Conservation (phyloP, 2,329 filamentous ascomycete species). For the Bisporella sp. region DNA sequence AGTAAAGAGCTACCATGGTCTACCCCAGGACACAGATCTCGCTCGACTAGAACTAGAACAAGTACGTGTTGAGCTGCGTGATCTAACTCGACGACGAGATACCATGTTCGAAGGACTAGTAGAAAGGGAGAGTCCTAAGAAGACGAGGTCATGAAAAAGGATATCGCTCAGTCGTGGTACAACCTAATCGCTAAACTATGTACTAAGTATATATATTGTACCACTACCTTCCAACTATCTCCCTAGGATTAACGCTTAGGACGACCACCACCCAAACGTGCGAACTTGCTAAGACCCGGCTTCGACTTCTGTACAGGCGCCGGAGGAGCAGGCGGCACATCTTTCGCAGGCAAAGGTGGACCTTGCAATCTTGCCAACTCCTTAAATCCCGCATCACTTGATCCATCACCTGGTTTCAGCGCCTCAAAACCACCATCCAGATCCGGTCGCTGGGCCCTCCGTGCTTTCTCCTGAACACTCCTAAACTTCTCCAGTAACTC, state of each 20-base stretch:
- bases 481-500: constrained; percentile 95
- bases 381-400: constrained; percentile 31
- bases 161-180: too few species aligned
- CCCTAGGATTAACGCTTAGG: constrained; percentile 38
- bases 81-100: constrained; percentile 58
- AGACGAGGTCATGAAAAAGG: constrained; percentile 23
- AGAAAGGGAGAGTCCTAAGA: constrained; percentile 49
- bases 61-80: constrained; percentile 56
- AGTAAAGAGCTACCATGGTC: constrained; percentile 58
- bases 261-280: constrained; percentile 50
- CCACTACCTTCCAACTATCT: not conserved
- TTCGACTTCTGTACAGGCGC: constrained; percentile 48
- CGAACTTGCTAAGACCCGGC: constrained; percentile 61
- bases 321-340: constrained; percentile 35
- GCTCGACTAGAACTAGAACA: constrained; percentile 65
- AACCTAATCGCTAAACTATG: too few species aligned
- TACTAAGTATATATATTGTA: too few species aligned
- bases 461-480: constrained; percentile 78
- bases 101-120: constrained; percentile 68
- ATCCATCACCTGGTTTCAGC: constrained; percentile 23
- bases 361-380: constrained; percentile 26
- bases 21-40: constrained; percentile 63
- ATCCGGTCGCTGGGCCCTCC: constrained; percentile 58
- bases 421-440: constrained; percentile 38
- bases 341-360: constrained; percentile 43